phyloP scores from a whole-genome alignment of 2,329 filamentous ascomycete genomes.

The Cladorrhinum sp. region DNA sequence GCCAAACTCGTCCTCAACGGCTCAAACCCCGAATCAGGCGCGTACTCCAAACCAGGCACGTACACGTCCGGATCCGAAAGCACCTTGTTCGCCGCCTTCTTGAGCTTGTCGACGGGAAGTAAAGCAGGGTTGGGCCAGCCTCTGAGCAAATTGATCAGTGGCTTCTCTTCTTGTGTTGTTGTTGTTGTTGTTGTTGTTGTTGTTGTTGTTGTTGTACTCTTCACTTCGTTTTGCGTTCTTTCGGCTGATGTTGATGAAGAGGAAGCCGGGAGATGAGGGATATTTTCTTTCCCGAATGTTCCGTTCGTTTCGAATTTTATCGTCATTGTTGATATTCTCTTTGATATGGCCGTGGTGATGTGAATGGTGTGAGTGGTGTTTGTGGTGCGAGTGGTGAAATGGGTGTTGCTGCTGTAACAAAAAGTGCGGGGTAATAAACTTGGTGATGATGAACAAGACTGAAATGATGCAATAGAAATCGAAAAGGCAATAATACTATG shows the following conservation, averaged over 20 bases:
- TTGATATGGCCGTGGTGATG: no score
- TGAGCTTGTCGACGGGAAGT: slow-evolving; percentile 63
- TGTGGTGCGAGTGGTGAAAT: no score
- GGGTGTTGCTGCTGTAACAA: no score
- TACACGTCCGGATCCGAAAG: slow-evolving; percentile 59
- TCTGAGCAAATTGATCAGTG: slow-evolving; percentile 60
- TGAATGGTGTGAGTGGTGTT: no score
- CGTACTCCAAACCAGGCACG: slow-evolving; percentile 70
- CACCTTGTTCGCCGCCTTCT: slow-evolving; percentile 56
- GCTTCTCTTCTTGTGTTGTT: slow-evolving; percentile 19
- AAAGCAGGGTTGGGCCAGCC: slow-evolving; percentile 66
- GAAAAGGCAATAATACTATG: no score
- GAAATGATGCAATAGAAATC: no score
- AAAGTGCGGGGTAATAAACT: no score
- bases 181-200: slow-evolving; percentile 20
- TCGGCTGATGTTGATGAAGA: not conserved
- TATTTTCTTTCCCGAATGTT: no score
- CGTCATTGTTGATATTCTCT: no score
- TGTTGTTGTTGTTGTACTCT: not conserved
- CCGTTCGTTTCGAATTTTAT: no score
- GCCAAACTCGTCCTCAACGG: slow-evolving; percentile 68
- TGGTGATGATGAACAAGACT: no score
- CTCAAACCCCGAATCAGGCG: slow-evolving; percentile 70
- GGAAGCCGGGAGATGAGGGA: no score
- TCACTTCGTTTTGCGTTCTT: not conserved